Conservation (phyloP, 176 grass and related monocot species). For the Avena sativa region DNA sequence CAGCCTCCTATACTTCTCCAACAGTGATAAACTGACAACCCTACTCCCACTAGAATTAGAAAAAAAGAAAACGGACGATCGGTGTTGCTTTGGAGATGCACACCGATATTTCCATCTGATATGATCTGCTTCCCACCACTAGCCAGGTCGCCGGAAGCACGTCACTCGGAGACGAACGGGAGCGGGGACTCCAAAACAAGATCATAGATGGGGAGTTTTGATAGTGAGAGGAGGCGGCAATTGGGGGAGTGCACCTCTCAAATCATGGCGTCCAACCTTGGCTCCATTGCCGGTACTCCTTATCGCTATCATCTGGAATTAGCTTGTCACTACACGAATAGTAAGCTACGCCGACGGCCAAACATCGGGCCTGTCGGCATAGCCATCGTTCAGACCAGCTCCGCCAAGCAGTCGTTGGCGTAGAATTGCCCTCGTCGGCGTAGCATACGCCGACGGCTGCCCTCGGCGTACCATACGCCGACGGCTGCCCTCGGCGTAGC, state of each 20-base stretch:
- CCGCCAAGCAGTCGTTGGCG: no score
- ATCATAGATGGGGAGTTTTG: not conserved
- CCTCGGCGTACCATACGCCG: no score
- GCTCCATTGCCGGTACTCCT: conserved; percentile 26
- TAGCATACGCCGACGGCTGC: no score
- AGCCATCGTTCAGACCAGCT: no score
- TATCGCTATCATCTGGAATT: conserved; percentile 10
- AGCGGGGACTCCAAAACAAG: not conserved
- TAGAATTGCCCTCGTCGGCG: no score
- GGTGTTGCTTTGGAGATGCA: not conserved
- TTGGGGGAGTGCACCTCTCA: conserved; percentile 39
- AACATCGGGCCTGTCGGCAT: no score
- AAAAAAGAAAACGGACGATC: not conserved
- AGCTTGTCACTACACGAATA: not conserved
- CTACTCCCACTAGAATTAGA: not conserved
- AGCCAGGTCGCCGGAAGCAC: not conserved
- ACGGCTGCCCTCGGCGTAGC: no score
- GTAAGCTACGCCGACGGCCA: no score
- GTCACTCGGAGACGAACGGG: not conserved
- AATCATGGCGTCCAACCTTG: conserved; percentile 54
- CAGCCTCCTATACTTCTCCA: no score
- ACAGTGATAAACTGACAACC: not conserved
- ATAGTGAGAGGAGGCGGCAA: not conserved
- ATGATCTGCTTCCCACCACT: not conserved
- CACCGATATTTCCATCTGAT: not conserved